Evolutionary conservation across 2,329 filamentous ascomycete species (phyloP), one percentile per base, ranked within the genome.

Genomic region (Colletotrichum spaethianum): DNA sequence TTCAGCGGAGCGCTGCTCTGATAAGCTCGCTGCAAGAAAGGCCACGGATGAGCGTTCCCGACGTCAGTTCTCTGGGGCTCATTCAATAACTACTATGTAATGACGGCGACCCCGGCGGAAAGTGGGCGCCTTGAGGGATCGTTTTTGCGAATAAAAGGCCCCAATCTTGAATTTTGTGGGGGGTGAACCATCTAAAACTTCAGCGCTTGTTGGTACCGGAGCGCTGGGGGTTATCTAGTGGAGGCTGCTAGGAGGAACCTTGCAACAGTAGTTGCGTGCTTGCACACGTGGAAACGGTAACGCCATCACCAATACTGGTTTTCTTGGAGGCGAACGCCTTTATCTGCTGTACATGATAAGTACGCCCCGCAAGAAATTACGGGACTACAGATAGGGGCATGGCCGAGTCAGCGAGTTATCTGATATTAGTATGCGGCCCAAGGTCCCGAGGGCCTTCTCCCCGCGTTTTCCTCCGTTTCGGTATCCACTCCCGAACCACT

Each of bases 401-500:
- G 52, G 14, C 61, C 61, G 67, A 69, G 52, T 53, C 20, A 7
- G 52, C 3, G 2, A 8, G 12, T 18, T 64, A 50, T 57, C 66
- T 33, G 66, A 28, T 42, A 65, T 23, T 23, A 23, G 26, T 26
- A 8, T 5, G 28, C 53, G 61, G 42, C 40, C 56, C 16, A 44
- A 8, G 33, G 31, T 59, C 18, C 67, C 28, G 67, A 66, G 53
- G 40, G 12, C 40, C 12, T 48, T 12, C 61, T 52, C 61, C 44
- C 67, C 62, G 53, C 67, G 36, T 65, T 70, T 38, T 18, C 53
- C 26, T 36, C 40, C 44, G 40, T 5, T 48, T 48, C 60, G 60
- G 60, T 61, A 64, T 60, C 66, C 66, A 64, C 60, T 26, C 40
- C 61, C 61, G 52, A 65, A 28, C 53, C 6, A n/a, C 20, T 69